phyloP scores from a whole-genome alignment of 148 eudicot species.

The Chenopodium formosanum region DNA sequence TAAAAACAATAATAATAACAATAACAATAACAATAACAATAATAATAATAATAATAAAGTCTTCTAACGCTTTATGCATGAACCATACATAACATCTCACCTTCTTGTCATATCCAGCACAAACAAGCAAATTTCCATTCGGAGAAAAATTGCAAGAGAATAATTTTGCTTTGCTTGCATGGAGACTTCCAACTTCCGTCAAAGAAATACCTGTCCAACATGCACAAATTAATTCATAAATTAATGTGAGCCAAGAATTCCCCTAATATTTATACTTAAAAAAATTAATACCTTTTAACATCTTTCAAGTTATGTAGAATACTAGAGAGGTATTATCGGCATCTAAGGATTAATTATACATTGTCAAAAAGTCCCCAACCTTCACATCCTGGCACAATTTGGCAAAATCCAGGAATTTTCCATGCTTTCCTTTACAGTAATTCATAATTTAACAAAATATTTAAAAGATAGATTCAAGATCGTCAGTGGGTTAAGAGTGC shows the following conservation, averaged over 20 bases:
- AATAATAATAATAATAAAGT: no score
- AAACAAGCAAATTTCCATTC: constrained; percentile 45
- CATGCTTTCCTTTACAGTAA: not conserved
- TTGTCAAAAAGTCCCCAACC: not conserved
- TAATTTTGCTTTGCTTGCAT: constrained; percentile 34
- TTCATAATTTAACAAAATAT: not conserved
- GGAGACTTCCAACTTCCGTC: constrained; percentile 26
- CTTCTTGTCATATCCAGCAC: constrained; percentile 57
- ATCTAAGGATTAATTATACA: not conserved
- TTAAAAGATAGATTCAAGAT: not conserved
- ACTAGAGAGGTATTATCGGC: not conserved
- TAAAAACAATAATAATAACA: no score
- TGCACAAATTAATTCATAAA: not conserved
- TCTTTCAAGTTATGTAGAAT: not conserved
- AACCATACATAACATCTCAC: constrained; percentile 23
- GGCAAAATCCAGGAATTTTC: not conserved
- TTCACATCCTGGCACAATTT: not conserved
- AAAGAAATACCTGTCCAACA: constrained; percentile 20
- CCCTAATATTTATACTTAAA: no score
- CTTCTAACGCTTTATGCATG: not conserved
- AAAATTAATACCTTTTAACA: not conserved
- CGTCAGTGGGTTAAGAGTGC: not conserved
- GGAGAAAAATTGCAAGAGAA: constrained; percentile 49
- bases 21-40: no score
- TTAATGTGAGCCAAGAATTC: not conserved